Base-by-base conservation (phyloP, 2,329 filamentous ascomycete species). In the Acrodontium crateriforme region DNA sequence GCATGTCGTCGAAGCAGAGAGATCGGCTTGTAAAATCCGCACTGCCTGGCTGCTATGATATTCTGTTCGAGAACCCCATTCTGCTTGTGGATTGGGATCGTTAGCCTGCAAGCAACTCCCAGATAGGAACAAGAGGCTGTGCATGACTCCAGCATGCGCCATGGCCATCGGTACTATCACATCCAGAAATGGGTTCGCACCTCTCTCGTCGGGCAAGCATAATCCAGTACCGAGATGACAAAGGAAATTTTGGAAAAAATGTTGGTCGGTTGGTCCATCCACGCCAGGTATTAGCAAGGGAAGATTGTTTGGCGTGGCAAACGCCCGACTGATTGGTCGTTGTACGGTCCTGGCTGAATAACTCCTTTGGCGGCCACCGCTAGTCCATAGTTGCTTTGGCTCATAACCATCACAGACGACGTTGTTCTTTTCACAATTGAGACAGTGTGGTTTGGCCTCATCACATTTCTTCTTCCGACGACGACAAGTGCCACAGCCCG, bases 351-450 rank as follows among this genome's bases (percentile, higher is more conserved):
- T 22, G 18, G 31, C 67, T n/a, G n/a, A n/a, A n/a, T n/a, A n/a
- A n/a, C n/a, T n/a, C n/a, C n/a, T n/a, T 47, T 67, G 77, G 52
- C 87, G 78, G 49, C 72, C 82, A 16, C 83, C 82, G 47, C 81
- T 85, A 53, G 76, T 82, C 84, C 84, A 93, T 28, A 83, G 69
- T 33, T 81, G 78, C 50, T 83, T 83, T 36, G 82, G 78, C 27
- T 81, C 80, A 48, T 92, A 93, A 9, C 84, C 84, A 55, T 92
- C 83, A 49, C 84, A 93, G 9, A 85, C 72, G 9, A 92, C 81
- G 6, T 83, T 82, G 51, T 92, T 93, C 64, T 92, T 93, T 56
- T 89, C 78, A 48, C 84, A 93, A 45, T 91, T 91, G 54, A 82
- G 66, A 44, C 80, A 65, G 22, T 47, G 48, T 19, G 59, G 58